phyloP scores from a whole-genome alignment of 805 yeast genomes.

The Gaillardinia entomophila region DNA sequence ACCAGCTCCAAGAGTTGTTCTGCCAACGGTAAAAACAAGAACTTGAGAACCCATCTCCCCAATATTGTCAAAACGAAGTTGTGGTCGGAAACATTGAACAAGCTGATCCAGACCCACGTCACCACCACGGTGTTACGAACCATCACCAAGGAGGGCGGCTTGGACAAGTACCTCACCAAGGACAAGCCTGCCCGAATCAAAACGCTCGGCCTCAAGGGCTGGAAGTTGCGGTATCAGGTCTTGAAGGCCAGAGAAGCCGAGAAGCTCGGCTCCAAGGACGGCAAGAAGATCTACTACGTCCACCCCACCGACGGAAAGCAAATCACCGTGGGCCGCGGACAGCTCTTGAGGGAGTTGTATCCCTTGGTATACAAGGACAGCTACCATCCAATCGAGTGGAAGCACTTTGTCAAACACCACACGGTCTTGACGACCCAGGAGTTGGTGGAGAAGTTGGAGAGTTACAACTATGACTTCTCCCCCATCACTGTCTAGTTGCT shows the following conservation, averaged over 20 bases:
- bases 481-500: constrained; percentile 19
- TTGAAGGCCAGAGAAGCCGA: constrained; percentile 39
- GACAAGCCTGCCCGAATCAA: constrained; percentile 86
- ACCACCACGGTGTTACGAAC: constrained; percentile 81
- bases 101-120: constrained; percentile 51
- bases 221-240: constrained; percentile 80
- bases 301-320: constrained; percentile 39
- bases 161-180: constrained; percentile 82
- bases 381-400: constrained; percentile 41
- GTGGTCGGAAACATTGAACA: constrained; percentile 78
- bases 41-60: constrained; percentile 71
- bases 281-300: constrained; percentile 43
- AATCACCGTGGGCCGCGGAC: constrained; percentile 61
- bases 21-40: constrained; percentile 66
- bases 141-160: constrained; percentile 89
- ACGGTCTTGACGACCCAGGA: constrained; percentile 41
- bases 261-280: constrained; percentile 26
- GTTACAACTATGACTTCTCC: constrained; percentile 34
- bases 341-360: constrained; percentile 49
- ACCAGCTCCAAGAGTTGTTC: constrained; percentile 73
- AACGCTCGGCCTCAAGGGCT: constrained; percentile 88
- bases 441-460: constrained; percentile 45
- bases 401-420: constrained; percentile 41
- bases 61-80: constrained; percentile 70
- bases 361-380: constrained; percentile 42